Evolutionary conservation across 2,329 filamentous ascomycete species (phyloP), one percentile per base, ranked within the genome.

Genomic region (Cyanodermella asteris): DNA sequence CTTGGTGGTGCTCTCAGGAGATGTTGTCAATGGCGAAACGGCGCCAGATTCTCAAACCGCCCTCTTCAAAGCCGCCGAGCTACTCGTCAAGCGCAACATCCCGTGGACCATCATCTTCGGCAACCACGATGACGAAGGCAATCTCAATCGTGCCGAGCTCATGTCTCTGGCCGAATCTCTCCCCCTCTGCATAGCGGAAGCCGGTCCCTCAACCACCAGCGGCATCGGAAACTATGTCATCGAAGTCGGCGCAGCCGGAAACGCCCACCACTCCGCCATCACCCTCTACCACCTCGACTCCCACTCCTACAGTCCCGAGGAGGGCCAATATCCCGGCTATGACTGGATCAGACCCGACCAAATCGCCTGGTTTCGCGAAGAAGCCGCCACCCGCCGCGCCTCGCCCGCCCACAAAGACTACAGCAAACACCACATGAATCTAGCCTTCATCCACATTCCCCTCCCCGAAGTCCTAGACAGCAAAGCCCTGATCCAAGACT

Each of bases 371-470:
- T 97, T 97, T 56, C 72, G 68, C 36, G 62, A 66, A 34, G 91
- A 77, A 1, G 71, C 77, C 1, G 57, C 72, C 29, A 53, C 66
- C 8, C 52, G 93, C 23, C 78, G 78, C 50, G 68, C 71, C 39
- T 66, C 67, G 31, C 27, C 29, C 16, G 23, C 28, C 4, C 82
- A 91, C 44, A 63, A 64, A 32, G 70, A 80, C 38, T 97, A 93
- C 48, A 78, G 75, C 0, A 77, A 87, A 41, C 74, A 81, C 25
- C 87, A 94, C 45, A 77, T 97, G 64, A 76, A 97, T 43, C 66
- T 94, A 46, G 80, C 87, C 1, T 97, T 97, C 44, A 90, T 97
- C 33, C 87, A 97, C 45, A 97, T 97, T 28, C 87, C 87, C 0
- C 55, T 97, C 3, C 82, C 87, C 0, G 87, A 97, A 46, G 93